phyloP scores from a whole-genome alignment of 441 rosid genomes.

The Iberis amara region DNA sequence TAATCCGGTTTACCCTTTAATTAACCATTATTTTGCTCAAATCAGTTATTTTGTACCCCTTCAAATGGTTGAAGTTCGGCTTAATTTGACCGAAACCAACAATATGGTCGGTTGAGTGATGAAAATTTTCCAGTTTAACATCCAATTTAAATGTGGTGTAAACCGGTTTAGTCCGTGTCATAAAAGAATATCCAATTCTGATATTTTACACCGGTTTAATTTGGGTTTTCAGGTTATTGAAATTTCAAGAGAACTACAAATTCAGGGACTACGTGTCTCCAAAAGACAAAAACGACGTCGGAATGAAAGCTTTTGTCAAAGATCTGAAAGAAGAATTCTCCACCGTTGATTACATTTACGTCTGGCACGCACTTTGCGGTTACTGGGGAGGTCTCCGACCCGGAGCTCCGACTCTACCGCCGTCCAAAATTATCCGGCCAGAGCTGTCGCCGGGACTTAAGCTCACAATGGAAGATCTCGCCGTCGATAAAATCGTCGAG shows the following conservation, averaged over 20 bases:
- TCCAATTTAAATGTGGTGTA: too few relatives aligned
- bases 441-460: slow-evolving; percentile 60
- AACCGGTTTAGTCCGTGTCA: background rate
- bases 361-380: slow-evolving; percentile 91
- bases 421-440: slow-evolving; percentile 40
- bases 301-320: slow-evolving; percentile 71
- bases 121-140: too few relatives aligned
- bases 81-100: too few relatives aligned
- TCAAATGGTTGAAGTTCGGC: too few relatives aligned
- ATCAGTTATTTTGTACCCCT: too few relatives aligned
- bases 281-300: slow-evolving; percentile 30
- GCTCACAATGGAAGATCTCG: slow-evolving; percentile 77
- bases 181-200: too few relatives aligned
- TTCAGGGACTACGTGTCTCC: slow-evolving; percentile 66
- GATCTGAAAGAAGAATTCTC: slow-evolving; percentile 77
- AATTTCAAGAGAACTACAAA: slow-evolving; percentile 75
- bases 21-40: too few relatives aligned
- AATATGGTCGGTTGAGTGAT: too few relatives aligned
- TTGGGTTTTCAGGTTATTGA: slow-evolving; percentile 41
- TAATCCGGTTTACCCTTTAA: slow-evolving; percentile 14
- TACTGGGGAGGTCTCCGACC: slow-evolving; percentile 94
- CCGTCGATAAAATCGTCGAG: slow-evolving; percentile 73
- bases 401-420: slow-evolving; percentile 56
- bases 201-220: slow-evolving; percentile 22
- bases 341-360: slow-evolving; percentile 68